phyloP scores from a whole-genome alignment of 495 filamentous ascomycete species.

The Penicillium longicatenatum region DNA sequence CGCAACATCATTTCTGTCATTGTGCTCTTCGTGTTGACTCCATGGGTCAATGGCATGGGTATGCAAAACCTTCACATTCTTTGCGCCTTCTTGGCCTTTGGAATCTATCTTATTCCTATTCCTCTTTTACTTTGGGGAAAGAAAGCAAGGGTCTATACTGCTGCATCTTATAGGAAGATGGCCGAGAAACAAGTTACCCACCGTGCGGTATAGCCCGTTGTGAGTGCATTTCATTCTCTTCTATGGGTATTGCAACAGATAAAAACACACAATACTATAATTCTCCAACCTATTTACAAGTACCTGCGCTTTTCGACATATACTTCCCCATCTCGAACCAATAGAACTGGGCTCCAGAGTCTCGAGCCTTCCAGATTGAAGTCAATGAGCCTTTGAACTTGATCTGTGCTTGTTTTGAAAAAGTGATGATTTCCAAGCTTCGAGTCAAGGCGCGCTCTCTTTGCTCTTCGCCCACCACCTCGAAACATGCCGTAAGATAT shows the following conservation, averaged over 20 bases:
- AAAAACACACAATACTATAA: neutral
- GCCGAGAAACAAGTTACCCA: constrained; percentile 24
- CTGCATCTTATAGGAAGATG: constrained; percentile 24
- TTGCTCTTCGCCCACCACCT: constrained; percentile 5
- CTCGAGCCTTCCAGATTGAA: constrained; percentile 16
- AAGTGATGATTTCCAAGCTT: constrained; percentile 10
- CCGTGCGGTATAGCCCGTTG: constrained; percentile 15
- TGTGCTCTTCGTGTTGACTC: constrained; percentile 36
- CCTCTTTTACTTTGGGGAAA: constrained; percentile 29
- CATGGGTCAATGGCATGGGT: constrained; percentile 39
- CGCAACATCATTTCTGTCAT: constrained; percentile 35
- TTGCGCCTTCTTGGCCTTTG: constrained; percentile 20
- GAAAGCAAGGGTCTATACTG: constrained; percentile 23
- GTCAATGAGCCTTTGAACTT: constrained; percentile 2
- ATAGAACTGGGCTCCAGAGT: constrained; percentile 10
- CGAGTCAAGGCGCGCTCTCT: neutral
- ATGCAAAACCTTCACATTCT: constrained; percentile 33
- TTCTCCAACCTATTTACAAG: neutral
- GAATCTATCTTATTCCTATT: constrained; percentile 22
- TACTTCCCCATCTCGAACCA: constrained; percentile 20
- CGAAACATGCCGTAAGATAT: constrained; percentile 23
- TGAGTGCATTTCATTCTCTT: neutral
- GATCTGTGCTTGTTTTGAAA: constrained; percentile 18
- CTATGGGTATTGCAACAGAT: neutral
- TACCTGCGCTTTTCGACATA: neutral